Evolutionary conservation across 2,329 filamentous ascomycete species (phyloP).

Genomic region (Ophiostoma perfectum): DNA sequence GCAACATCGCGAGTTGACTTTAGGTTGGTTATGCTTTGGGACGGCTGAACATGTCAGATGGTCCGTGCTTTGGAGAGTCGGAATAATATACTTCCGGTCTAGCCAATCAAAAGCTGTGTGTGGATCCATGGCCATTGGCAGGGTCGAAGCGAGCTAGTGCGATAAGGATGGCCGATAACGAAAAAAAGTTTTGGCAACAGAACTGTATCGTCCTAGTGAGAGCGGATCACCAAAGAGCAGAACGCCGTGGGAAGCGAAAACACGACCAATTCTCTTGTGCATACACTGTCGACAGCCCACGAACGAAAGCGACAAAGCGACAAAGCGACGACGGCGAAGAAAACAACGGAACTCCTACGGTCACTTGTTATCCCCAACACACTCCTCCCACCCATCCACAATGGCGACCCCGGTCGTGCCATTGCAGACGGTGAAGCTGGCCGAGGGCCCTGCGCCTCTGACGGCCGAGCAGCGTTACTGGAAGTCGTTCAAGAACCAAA

Average conservation of each 20-base stretch:
- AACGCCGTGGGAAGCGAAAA: neutral
- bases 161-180: slow-evolving; percentile 17
- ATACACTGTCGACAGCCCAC: neutral
- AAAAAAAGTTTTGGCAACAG: slow-evolving; percentile 18
- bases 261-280: neutral
- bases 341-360: too few species aligned
- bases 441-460: slow-evolving; percentile 72
- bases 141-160: slow-evolving; percentile 7
- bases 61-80: neutral
- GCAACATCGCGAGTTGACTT: too few species aligned
- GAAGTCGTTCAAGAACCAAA: slow-evolving; percentile 88
- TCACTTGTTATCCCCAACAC: neutral
- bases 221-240: neutral
- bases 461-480: slow-evolving; percentile 95
- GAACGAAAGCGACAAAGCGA: neutral
- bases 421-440: slow-evolving; percentile 73
- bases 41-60: too few species aligned
- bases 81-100: neutral
- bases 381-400: slow-evolving; percentile 19
- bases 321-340: neutral
- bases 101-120: neutral
- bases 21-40: too few species aligned
- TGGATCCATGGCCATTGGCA: neutral
- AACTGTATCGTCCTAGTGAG: slow-evolving; percentile 7
- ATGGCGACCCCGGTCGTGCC: slow-evolving; percentile 87